phyloP scores from a whole-genome alignment of 164 flowering plant species.

The Echeveria elegans region DNA sequence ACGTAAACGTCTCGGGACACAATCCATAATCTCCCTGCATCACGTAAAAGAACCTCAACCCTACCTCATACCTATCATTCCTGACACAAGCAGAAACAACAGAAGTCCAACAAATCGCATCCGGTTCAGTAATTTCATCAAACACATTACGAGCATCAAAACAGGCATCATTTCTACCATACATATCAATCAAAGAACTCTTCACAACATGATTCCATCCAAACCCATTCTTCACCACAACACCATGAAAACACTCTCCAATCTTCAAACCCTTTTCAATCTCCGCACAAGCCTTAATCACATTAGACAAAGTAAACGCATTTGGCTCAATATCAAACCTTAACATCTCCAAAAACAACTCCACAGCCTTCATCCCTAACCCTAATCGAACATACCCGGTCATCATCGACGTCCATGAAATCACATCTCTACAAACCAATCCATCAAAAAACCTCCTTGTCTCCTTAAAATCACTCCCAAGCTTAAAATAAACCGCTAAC shows the following conservation, averaged over 20 bases:
- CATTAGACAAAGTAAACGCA: conserved; percentile 61
- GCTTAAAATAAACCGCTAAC: conserved; percentile 56
- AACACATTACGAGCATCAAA: conserved; percentile 44
- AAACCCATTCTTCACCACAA: conserved; percentile 45
- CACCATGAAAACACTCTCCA: conserved; percentile 56
- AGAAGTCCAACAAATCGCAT: conserved; percentile 66
- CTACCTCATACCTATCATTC: conserved; percentile 55
- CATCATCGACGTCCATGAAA: conserved; percentile 73
- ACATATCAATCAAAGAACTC: conserved; percentile 66
- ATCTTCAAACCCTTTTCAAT: conserved; percentile 26
- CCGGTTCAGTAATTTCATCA: conserved; percentile 58
- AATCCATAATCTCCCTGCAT: conserved; percentile 40
- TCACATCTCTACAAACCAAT: conserved; percentile 37
- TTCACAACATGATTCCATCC: conserved; percentile 42
- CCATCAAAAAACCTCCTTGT: conserved; percentile 47
- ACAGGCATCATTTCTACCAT: conserved; percentile 39
- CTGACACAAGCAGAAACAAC: conserved; percentile 51
- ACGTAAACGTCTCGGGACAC: conserved; percentile 45
- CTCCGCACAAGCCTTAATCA: conserved; percentile 65
- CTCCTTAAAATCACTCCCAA: conserved; percentile 27
- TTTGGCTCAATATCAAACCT: conserved; percentile 44
- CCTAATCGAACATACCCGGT: conserved; percentile 45
- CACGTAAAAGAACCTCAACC: conserved; percentile 34
- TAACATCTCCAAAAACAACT: conserved; percentile 48
- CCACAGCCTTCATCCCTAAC: conserved; percentile 25